Base-by-base conservation (phyloP, 345 rosid genomes). In the Sisymbrium irio region DNA sequence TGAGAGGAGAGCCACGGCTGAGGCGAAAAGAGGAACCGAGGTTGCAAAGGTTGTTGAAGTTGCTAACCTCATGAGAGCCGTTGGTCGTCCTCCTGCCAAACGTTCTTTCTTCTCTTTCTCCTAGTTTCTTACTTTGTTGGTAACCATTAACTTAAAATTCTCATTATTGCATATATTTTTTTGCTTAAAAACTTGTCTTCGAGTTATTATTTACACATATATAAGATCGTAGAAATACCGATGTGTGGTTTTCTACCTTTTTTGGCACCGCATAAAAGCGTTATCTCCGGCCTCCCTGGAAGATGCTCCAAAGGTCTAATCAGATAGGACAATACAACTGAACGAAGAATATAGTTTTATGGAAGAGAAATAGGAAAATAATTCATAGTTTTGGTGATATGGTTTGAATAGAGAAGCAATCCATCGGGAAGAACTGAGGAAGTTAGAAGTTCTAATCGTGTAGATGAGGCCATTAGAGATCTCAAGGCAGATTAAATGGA, bases 1-100 rank as follows among this genome's bases (percentile, higher is more conserved):
- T 79, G 98, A 94, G 74, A 89, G 89, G 51, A 89, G 87, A 74
- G 98, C 98, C 22, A 85, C 96, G 14, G 85, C 97, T 0, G 98
- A 91, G 82, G 88, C 87, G 5, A 91, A 80, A 82, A 87, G 95
- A 49, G 98, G 96, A 25, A 89, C 91, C 0, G 88, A 94, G 75
- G 86, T 81, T 28, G 95, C 95, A 1, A 81, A 83, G 71, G 82
- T 91, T 28, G 79, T 86, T 17, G 96, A 94, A 74, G 73, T 86
- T 22, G 85, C 96, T 79, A 89, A 89, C 82, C 84, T 91, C 78
- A 88, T 94, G 96, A 88, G 87, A 78, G 92, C 96, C 10, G 83
- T 91, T 60, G 96, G 96, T 2, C 83, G 96, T 58, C 67, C 98
- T 74, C 98, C 98, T 17, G 72, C 81, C 45, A 94, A 94, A 62